A percentile compares a stretch with the other conserved stretches of the same genome.
phyloP scores from a whole-genome alignment of 1,284 basidiomycete species.

The Kwoniella shivajii region DNA sequence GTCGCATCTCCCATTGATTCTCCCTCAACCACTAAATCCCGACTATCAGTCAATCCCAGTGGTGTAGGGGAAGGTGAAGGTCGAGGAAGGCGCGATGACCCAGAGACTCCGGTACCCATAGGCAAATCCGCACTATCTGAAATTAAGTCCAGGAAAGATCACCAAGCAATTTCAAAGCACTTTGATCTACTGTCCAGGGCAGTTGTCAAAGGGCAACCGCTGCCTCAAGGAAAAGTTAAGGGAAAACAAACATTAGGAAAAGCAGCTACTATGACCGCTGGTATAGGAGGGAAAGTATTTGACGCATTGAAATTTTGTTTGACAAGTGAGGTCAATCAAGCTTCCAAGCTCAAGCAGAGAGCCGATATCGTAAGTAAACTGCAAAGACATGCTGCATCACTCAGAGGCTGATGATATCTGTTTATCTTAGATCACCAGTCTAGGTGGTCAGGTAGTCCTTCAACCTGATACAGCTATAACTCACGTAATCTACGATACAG shows the following conservation, averaged over 20 bases:
- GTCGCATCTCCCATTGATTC: slow-evolving; percentile 39
- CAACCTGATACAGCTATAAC: slow-evolving; percentile 48
- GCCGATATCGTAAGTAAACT: slow-evolving; percentile 36
- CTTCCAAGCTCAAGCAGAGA: slow-evolving; percentile 29
- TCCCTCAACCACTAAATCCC: slow-evolving; percentile 6
- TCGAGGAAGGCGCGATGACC: slow-evolving; percentile 27
- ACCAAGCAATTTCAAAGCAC: slow-evolving; percentile 34
- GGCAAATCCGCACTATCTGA: slow-evolving; percentile 19
- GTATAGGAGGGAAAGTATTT: slow-evolving; percentile 31
- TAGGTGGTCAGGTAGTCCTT: slow-evolving; percentile 37
- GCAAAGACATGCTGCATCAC: background rate
- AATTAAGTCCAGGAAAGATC: slow-evolving; percentile 30
- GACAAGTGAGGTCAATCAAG: slow-evolving; percentile 29
- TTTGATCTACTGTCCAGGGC: slow-evolving; percentile 29
- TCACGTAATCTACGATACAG: slow-evolving; percentile 44
- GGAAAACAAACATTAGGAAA: slow-evolving; percentile 5
- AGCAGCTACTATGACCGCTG: slow-evolving; percentile 3
- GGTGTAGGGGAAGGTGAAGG: slow-evolving; percentile 20
- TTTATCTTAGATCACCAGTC: slow-evolving; percentile 31
- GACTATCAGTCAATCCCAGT: background rate
- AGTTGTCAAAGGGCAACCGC: slow-evolving; percentile 8
- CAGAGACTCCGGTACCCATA: slow-evolving; percentile 35
- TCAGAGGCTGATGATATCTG: background rate
- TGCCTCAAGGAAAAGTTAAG: background rate
- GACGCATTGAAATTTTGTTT: slow-evolving; percentile 42